Percentiles rank a stretch among this genome's conserved stretches.
Conservation (phyloP, 768 basidiomycete genomes). For the Hygrocybe punicea region DNA sequence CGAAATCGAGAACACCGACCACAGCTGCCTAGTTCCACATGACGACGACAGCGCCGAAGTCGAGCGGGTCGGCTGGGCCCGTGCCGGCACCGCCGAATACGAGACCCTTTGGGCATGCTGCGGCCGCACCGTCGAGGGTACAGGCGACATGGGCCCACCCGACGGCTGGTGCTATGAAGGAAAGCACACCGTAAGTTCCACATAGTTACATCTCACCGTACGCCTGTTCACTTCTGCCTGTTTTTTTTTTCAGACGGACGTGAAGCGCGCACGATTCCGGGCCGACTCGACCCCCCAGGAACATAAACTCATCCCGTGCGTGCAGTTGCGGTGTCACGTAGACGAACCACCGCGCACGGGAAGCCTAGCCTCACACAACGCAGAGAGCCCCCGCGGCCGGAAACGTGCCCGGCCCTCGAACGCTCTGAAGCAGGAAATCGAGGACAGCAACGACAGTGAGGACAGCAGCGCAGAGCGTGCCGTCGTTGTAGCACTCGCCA, state of each 20-base stretch:
- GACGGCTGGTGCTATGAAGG: conserved; percentile 89
- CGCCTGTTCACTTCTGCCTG: conserved; percentile 4
- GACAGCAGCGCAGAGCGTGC: background rate
- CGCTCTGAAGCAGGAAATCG: background rate
- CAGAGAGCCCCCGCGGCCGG: background rate
- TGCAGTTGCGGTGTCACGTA: conserved; percentile 52
- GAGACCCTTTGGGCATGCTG: conserved; percentile 73
- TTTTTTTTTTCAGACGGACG: conserved; percentile 50
- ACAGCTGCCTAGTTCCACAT: conserved; percentile 66
- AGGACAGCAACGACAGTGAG: conserved; percentile 7
- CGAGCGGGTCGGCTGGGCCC: conserved; percentile 46
- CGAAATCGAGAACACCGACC: conserved; percentile 71
- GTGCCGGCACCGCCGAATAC: conserved; percentile 26
- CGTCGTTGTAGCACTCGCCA: background rate
- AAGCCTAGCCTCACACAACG: no score
- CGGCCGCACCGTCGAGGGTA: conserved; percentile 65
- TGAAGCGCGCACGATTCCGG: conserved; percentile 73
- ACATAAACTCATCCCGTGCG: conserved; percentile 68
- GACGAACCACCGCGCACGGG: conserved; percentile 5
- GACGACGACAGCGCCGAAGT: conserved; percentile 81
- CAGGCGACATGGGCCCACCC: conserved; percentile 78
- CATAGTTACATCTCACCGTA: conserved; percentile 4
- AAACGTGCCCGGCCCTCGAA: background rate
- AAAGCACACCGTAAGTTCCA: conserved; percentile 60
- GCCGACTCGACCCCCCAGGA: conserved; percentile 65